These are phyloP conservation scores for Canna indica DNA, from an alignment of 176 grass and related monocot genomes.

Conservation along the genomic window DNA sequence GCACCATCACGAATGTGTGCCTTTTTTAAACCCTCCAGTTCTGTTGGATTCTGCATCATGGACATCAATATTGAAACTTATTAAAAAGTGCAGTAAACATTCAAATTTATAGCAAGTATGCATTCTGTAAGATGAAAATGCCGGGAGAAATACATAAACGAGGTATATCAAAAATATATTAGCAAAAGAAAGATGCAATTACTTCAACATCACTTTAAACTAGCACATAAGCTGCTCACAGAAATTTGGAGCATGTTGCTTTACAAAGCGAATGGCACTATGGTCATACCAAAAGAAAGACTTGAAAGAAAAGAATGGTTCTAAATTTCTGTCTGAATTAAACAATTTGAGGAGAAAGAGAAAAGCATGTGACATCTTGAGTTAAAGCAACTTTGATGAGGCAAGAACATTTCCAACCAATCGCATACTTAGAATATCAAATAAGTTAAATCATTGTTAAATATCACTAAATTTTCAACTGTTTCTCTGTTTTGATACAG, in stretches of 20 bases:
- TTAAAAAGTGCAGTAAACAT: neutral
- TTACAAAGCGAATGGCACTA: neutral
- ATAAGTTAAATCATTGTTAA: too few relatives aligned
- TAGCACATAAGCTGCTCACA: neutral
- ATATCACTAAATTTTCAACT: too few relatives aligned
- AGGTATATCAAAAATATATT: neutral
- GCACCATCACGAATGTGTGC: constrained; percentile 91
- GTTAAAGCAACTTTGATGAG: neutral
- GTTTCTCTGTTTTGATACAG: too few relatives aligned
- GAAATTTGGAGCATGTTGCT: neutral
- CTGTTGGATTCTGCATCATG: constrained; percentile 54
- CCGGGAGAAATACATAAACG: neutral
- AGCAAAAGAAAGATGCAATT: neutral
- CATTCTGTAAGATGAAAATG: neutral
- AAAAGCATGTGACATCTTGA: neutral
- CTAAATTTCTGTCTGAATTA: neutral
- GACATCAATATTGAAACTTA: constrained; percentile 24
- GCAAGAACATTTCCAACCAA: neutral
- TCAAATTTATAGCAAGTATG: neutral
- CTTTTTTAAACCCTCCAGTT: constrained; percentile 85
- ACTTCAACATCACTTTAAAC: neutral
- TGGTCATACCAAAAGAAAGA: neutral
- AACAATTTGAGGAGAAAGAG: neutral
- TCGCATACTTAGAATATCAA: too few relatives aligned
- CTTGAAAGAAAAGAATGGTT: neutral